These are phyloP conservation scores for Geoglossum cookeanum DNA, from an alignment of 2,329 filamentous ascomycete species.

Conservation along the genomic window DNA sequence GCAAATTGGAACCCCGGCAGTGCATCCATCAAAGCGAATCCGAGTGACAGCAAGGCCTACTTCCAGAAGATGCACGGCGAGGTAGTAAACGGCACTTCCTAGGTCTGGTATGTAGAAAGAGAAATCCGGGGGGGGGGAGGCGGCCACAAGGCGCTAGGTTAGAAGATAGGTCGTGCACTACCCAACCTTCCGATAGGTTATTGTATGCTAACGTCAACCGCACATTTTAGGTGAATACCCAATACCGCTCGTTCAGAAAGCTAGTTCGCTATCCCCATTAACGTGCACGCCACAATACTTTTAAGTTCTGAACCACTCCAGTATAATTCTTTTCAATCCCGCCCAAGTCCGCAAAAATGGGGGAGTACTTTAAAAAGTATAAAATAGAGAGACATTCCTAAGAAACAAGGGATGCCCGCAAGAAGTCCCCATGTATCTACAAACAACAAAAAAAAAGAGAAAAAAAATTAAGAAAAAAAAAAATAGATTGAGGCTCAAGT, in stretches of 20 bases:
- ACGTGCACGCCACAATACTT: no score
- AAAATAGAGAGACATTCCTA: no score
- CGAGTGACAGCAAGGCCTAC: slow-evolving; percentile 21
- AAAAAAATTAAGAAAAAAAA: no score
- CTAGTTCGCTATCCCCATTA: neutral
- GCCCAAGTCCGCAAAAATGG: no score
- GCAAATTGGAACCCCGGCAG: slow-evolving; percentile 24
- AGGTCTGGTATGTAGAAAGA: neutral
- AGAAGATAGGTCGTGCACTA: neutral
- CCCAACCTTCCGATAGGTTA: neutral
- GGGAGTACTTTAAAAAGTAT: no score
- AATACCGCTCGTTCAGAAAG: neutral
- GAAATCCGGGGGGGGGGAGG: neutral
- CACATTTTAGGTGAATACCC: neutral
- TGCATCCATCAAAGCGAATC: slow-evolving; percentile 22
- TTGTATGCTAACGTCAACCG: neutral
- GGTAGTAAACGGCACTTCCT: neutral
- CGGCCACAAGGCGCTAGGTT: neutral
- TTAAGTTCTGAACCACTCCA: no score
- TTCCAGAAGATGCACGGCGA: slow-evolving; percentile 14
- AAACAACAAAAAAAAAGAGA: no score
- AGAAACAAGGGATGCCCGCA: no score
- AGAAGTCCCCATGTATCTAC: no score
- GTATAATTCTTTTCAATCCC: no score
- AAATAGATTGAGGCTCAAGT: no score